Percentiles rank a stretch among this genome's conserved stretches.
These are phyloP conservation scores for Paraleonurus japonicus DNA, from an alignment of 257 asterid species.

Conservation along the genomic window DNA sequence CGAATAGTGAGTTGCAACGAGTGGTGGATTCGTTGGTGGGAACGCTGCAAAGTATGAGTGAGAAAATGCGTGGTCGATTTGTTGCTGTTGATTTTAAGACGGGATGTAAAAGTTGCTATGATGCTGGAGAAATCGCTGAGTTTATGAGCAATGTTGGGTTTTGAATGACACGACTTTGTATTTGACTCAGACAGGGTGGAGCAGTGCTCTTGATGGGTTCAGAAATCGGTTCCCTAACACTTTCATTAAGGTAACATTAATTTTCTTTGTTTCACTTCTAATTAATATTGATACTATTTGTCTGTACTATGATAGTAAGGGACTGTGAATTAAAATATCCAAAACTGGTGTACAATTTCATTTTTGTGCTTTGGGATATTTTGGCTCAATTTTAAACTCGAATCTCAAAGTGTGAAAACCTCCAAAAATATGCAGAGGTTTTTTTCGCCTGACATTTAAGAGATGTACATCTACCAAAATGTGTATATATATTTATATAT, in stretches of 20 bases:
- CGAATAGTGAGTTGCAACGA: slow-evolving; percentile 37
- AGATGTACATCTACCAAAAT: too few relatives aligned
- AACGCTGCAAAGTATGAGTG: slow-evolving; percentile 46
- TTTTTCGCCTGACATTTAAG: too few relatives aligned
- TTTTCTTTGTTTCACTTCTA: not conserved
- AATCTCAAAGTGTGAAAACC: too few relatives aligned
- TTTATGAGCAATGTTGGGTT: slow-evolving; percentile 49
- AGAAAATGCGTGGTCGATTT: slow-evolving; percentile 40
- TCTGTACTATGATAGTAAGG: too few relatives aligned
- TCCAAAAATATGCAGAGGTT: too few relatives aligned
- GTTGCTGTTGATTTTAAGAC: slow-evolving; percentile 51
- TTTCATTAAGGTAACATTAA: slow-evolving; percentile 57
- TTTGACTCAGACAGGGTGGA: slow-evolving; percentile 58
- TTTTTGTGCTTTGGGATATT: too few relatives aligned
- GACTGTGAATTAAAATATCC: too few relatives aligned
- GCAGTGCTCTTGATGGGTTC: slow-evolving; percentile 37
- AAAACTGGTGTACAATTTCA: too few relatives aligned
- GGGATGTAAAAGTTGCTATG: slow-evolving; percentile 24
- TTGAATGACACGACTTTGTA: slow-evolving; percentile 44
- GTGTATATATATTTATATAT: too few relatives aligned
- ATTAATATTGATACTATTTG: too few relatives aligned
- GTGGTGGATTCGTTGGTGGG: slow-evolving; percentile 47
- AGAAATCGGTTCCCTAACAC: slow-evolving; percentile 58
- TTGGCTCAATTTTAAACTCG: too few relatives aligned
- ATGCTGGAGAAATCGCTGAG: slow-evolving; percentile 37